Conservation (phyloP, 495 filamentous ascomycete species). For the Rhypophila decipiens region DNA sequence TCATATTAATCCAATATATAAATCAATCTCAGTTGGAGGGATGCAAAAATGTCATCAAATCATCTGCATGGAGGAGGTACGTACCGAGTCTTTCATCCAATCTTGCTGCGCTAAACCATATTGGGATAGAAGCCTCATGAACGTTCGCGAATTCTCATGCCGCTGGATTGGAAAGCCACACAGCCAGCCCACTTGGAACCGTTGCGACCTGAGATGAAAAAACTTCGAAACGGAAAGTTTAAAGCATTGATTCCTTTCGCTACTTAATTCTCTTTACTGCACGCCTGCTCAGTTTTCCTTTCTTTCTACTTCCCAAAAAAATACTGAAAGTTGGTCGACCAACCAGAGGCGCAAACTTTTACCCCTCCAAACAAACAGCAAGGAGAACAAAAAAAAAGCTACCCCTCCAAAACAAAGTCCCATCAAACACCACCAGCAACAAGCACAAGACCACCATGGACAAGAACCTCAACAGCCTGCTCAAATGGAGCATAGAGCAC, state of each 20-base stretch:
- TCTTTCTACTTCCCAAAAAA: background rate
- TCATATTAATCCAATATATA: no score
- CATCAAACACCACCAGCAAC: slow-evolving; percentile 1
- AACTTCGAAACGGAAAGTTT: background rate
- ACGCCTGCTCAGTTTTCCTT: background rate
- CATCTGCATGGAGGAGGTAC: no score
- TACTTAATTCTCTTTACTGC: no score
- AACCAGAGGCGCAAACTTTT: background rate
- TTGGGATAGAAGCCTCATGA: slow-evolving; percentile 28
- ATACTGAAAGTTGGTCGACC: no score
- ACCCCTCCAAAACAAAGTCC: background rate
- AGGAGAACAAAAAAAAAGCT: slow-evolving; percentile 1
- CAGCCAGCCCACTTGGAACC: background rate
- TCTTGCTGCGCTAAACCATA: slow-evolving; percentile 18
- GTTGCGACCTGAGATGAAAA: background rate
- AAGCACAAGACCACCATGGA: slow-evolving; percentile 30
- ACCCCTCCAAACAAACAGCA: background rate
- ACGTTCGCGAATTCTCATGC: slow-evolving; percentile 17
- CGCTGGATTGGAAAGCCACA: background rate
- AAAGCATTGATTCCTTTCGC: no score
- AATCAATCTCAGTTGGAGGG: no score
- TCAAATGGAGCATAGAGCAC: slow-evolving; percentile 91
- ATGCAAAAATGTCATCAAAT: no score
- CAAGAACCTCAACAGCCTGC: slow-evolving; percentile 57
- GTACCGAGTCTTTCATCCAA: no score